Evolutionary conservation across 208 protist species (phyloP), one percentile per base, ranked within the genome.

Genomic region (Wallacemonas rigidus): DNA sequence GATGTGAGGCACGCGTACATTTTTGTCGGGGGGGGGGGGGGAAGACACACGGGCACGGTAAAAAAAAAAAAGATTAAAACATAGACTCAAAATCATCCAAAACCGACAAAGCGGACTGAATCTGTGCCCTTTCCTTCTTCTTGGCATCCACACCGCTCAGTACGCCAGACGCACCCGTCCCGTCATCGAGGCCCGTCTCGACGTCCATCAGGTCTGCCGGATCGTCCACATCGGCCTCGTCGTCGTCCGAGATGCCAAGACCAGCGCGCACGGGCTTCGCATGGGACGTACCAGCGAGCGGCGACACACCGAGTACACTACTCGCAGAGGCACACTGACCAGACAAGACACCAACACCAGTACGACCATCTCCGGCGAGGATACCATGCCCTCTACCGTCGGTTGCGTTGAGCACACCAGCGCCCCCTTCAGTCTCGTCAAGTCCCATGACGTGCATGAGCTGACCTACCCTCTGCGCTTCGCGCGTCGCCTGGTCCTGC

Each of bases 1-100:
- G 26, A 26, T 26, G 26, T 26, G 26, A 26, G 26, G 26, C 26
- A 26, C 26, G 26, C 26, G 26, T 26, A 26, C 26, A 26, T 26
- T 0, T 26, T 0, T 26, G 26, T 26, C 26, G 26, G 26, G 6
- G 53, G 11, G 4, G 2, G 54, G 26, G 26, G 6, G 53, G 11
- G 4, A 61, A 61, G 38, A 63, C 15, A 71, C 12, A 61, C 11
- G 44, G 38, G 14, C 26, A 26, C 26, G 26, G 26, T 53, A 51
- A 8, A 69, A 17, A 69, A 51, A 8, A 53, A 5, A 38, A 12
- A 39, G 17, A n/a, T 71, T 26, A 71, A 61, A 71, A 95, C 15
- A 91, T 69, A 64, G 91, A 87, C 39, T 96, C 88, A 82, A 96
- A 96, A 69, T 96, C 91, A 67, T 96, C 91, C 45, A 96, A 81